These are phyloP conservation scores for Scheffersomyces insectosa DNA, from an alignment of 1,139 yeast species.

Conservation along the genomic window DNA sequence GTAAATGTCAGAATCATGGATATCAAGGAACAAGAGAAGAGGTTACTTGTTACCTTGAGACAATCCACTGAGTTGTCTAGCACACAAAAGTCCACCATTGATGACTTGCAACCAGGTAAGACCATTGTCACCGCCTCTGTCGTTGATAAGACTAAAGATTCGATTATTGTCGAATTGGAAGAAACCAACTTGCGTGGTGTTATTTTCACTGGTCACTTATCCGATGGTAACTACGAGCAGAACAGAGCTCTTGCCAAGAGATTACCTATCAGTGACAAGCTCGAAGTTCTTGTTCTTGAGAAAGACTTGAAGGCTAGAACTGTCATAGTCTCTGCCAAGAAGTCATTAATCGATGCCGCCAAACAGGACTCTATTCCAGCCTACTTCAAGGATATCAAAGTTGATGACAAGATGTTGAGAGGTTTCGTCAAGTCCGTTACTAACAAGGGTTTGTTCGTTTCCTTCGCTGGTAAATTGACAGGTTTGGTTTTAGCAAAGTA, in stretches of 20 bases:
- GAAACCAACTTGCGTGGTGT: conserved; percentile 67
- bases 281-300: conserved; percentile 67
- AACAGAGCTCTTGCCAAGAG: conserved; percentile 63
- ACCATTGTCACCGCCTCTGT: conserved; percentile 62
- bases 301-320: conserved; percentile 63
- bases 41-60: conserved; percentile 73
- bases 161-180: conserved; percentile 64
- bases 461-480: conserved; percentile 76
- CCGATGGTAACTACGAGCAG: conserved; percentile 75
- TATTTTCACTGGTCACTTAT: conserved; percentile 70
- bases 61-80: conserved; percentile 56
- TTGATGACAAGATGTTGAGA: conserved; percentile 48
- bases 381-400: conserved; percentile 56
- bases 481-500: conserved; percentile 83
- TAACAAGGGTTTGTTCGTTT: conserved; percentile 76
- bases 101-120: conserved; percentile 58
- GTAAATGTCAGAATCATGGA: conserved; percentile 66
- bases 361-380: conserved; percentile 55
- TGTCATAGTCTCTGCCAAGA: conserved; percentile 64
- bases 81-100: conserved; percentile 50
- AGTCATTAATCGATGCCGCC: conserved; percentile 68
- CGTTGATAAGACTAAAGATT: conserved; percentile 74
- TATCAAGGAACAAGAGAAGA: conserved; percentile 55
- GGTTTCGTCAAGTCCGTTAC: conserved; percentile 84
- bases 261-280: conserved; percentile 56